A percentile compares a stretch with the other conserved stretches of the same genome.
These are phyloP conservation scores for Fusarium veterinarium DNA, from an alignment of 2,329 filamentous ascomycete species.

Conservation along the genomic window DNA sequence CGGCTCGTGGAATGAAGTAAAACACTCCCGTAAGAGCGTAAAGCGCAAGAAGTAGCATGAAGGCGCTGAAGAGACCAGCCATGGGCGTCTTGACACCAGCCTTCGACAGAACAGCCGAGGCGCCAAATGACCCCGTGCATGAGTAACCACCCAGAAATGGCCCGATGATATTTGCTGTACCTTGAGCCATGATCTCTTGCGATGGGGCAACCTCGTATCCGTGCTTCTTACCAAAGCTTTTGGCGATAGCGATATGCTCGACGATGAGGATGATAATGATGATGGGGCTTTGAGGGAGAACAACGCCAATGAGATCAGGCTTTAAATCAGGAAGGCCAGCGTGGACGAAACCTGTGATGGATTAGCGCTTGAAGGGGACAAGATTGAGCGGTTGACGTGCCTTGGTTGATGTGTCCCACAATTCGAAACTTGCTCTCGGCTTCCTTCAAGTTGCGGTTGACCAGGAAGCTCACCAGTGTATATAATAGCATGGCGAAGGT, in stretches of 20 bases:
- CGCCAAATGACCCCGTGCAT: conserved; percentile 62
- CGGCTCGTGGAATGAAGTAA: conserved; percentile 81
- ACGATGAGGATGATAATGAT: conserved; percentile 82
- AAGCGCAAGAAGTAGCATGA: conserved; percentile 80
- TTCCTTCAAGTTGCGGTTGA: conserved; percentile 65
- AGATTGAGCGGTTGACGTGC: conserved; percentile 43
- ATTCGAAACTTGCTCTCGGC: conserved; percentile 68
- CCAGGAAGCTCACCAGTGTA: conserved; percentile 77
- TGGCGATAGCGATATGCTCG: conserved; percentile 86
- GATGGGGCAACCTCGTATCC: conserved; percentile 84
- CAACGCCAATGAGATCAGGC: conserved; percentile 64
- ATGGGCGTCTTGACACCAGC: conserved; percentile 84
- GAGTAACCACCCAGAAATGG: conserved; percentile 74
- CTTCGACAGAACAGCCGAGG: conserved; percentile 87
- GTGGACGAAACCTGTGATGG: neutral
- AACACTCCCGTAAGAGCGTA: conserved; percentile 83
- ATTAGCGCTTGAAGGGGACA: conserved; percentile 11
- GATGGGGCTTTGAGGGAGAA: conserved; percentile 73
- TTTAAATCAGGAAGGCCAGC: conserved; percentile 64
- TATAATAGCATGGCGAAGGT: conserved; percentile 82
- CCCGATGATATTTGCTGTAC: conserved; percentile 78
- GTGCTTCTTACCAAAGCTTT: conserved; percentile 83
- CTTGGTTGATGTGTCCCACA: conserved; percentile 73
- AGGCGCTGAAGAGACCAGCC: conserved; percentile 80
- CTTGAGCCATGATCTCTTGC: conserved; percentile 83